Conservation (phyloP, 202 grass and related monocot genomes). For the Setaria viridis region DNA sequence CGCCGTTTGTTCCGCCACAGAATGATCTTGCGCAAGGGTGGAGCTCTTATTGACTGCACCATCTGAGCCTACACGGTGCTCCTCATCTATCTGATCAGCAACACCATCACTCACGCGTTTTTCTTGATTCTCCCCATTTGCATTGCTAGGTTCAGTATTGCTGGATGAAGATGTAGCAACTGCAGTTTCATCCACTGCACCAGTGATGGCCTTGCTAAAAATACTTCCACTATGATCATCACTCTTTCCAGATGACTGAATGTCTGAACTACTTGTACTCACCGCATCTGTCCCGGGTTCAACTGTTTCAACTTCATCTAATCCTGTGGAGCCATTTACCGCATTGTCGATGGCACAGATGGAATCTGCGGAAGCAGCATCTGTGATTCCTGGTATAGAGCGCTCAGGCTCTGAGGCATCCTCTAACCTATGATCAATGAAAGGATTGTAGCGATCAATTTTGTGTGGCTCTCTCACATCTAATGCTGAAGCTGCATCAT, state of each 20-base stretch:
- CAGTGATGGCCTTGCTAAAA: background rate
- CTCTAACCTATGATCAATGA: conserved; percentile 37
- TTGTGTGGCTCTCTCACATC: conserved; percentile 23
- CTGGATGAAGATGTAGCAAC: conserved; percentile 8
- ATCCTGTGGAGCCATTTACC: conserved; percentile 1
- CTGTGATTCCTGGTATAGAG: conserved; percentile 16
- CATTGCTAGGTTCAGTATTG: conserved; percentile 3
- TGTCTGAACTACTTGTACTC: conserved; percentile 24
- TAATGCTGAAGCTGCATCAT: conserved; percentile 17
- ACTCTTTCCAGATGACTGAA: conserved; percentile 39
- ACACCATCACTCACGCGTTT: background rate
- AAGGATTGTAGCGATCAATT: conserved; percentile 38
- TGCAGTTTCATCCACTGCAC: conserved; percentile 21
- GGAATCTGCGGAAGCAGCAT: conserved; percentile 40
- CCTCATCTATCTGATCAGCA: conserved; percentile 23
- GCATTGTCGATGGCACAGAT: background rate
- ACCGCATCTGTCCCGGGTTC: conserved; percentile 2
- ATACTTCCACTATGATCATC: background rate
- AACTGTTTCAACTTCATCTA: conserved; percentile 24
- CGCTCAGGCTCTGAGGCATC: conserved; percentile 17
- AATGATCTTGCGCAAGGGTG: background rate
- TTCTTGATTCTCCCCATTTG: conserved; percentile 29
- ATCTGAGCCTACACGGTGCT: background rate
- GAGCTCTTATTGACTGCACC: background rate
- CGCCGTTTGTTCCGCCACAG: background rate